Base-by-base conservation (phyloP, 2,329 filamentous ascomycete species). In the Coniochaeta prunicola region DNA sequence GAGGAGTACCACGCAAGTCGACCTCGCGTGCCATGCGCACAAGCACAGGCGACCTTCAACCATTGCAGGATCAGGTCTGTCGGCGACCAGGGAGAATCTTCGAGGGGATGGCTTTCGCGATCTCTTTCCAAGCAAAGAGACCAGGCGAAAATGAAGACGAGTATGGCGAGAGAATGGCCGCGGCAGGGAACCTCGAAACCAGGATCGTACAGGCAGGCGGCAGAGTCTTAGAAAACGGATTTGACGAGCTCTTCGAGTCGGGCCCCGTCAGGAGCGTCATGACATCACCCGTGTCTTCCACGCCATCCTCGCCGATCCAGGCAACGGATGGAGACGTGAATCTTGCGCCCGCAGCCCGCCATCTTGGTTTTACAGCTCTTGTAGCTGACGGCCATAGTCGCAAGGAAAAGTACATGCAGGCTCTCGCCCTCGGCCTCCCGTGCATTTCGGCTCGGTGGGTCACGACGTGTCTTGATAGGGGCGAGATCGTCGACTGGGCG, bases 341-440 rank as follows among this genome's bases (percentile, higher is more conserved):
- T 1, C 77, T 96, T 0, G 84, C 76, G 1, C 64, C 76, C 12
- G 71, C 76, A 24, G 81, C 82, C 24, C 67, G 75, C 36, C 74
- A 80, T 1, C 76, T 86, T 1, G 88, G 90, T 0, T 97, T 99
- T 68, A 86, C 90, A 0, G 92, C 91, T 4, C 76, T 97, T 15
- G 90, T 99, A 60, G 88, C 92, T 0, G 91, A 97, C 67, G 83
- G 85, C 4, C 89, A 96, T 70, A 94, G 90, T 7, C 86, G 93
- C 53, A 92, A 91, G 62, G 84, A 87, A 56, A 99, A 97, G 70
- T 97, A 94, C 71, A 90, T 97, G 80, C 92, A 97, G 74, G 94
- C 94, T 0, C 82, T 99, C 2, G 92, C 94, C 0, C 82, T 99
- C 0, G 91, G 91, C 0, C 74, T 99, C 0, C 94, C 94, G 0